phyloP scores from a whole-genome alignment of 225 moss, liverwort and hornwort genomes.

The Thuidium tamariscinum region DNA sequence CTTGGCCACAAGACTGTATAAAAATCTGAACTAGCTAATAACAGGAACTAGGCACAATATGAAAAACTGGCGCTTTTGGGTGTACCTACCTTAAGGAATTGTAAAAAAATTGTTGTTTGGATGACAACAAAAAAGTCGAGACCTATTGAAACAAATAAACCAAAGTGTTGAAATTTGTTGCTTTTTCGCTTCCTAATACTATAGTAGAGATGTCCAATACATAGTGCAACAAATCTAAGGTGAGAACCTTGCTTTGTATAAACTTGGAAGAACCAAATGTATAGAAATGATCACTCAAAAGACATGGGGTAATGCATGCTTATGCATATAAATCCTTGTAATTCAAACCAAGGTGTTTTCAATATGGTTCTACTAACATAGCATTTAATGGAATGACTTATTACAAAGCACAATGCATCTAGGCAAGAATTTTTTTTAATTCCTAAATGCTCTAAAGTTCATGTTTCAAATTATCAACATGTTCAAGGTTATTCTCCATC shows the following conservation, averaged over 20 bases:
- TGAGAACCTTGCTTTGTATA: fast-evolving
- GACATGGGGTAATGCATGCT: fast-evolving
- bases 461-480: not conserved
- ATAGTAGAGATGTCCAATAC: not conserved
- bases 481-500: not conserved
- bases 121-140: no score
- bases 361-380: not conserved
- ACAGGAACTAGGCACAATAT: no score
- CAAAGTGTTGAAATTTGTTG: no score
- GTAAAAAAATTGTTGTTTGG: no score
- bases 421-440: not conserved
- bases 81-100: no score
- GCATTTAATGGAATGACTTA: not conserved
- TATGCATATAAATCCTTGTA: not conserved
- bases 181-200: not conserved
- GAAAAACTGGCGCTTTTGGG: no score
- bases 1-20: no score
- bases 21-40: no score
- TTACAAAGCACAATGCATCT: not conserved
- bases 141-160: no score
- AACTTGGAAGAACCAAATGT: fast-evolving
- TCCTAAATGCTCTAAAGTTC: not conserved
- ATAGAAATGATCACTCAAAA: not conserved
- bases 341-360: not conserved
- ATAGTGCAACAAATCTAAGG: fast-evolving